Conservation (phyloP, 371 early-diverging fungal genomes). For the Apophysomyces ossiformis region DNA sequence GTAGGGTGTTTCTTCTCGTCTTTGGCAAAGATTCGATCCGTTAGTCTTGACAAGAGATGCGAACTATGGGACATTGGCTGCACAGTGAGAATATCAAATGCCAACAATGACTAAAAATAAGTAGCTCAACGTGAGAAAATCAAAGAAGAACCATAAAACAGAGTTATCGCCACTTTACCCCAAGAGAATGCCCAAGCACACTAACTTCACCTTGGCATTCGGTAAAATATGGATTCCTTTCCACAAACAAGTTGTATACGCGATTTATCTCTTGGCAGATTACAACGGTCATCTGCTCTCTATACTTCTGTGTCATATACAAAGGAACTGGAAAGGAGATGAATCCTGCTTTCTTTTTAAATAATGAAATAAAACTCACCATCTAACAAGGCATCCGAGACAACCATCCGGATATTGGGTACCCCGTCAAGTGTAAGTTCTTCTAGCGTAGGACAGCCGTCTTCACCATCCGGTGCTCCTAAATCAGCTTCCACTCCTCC, state of each 20-base stretch:
- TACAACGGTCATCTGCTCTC: conserved; percentile 77
- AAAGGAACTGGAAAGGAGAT: conserved; percentile 60
- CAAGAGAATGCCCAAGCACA: conserved; percentile 82
- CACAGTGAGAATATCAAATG: conserved; percentile 77
- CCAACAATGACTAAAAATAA: conserved; percentile 55
- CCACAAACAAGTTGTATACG: conserved; percentile 68
- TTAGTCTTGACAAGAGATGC: background rate
- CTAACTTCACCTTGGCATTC: conserved; percentile 69
- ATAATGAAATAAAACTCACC: conserved; percentile 42
- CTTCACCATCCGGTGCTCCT: conserved; percentile 58
- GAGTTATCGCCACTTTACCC: conserved; percentile 40
- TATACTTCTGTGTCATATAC: conserved; percentile 83
- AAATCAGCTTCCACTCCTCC: conserved; percentile 55
- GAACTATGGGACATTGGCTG: conserved; percentile 45
- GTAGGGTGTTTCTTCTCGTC: conserved; percentile 19
- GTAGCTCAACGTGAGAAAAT: background rate
- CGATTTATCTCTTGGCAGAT: conserved; percentile 77
- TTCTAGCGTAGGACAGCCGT: conserved; percentile 69
- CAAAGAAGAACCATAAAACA: background rate
- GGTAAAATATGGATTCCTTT: conserved; percentile 77
- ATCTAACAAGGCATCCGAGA: conserved; percentile 83
- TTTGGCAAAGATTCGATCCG: conserved; percentile 2
- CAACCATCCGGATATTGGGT: conserved; percentile 78
- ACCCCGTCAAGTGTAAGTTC: conserved; percentile 83
- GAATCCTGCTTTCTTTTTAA: background rate